Evolutionary conservation across 1,284 basidiomycete species (phyloP), one percentile per base, ranked within the genome.

Genomic region (Omphalotus olearius): DNA sequence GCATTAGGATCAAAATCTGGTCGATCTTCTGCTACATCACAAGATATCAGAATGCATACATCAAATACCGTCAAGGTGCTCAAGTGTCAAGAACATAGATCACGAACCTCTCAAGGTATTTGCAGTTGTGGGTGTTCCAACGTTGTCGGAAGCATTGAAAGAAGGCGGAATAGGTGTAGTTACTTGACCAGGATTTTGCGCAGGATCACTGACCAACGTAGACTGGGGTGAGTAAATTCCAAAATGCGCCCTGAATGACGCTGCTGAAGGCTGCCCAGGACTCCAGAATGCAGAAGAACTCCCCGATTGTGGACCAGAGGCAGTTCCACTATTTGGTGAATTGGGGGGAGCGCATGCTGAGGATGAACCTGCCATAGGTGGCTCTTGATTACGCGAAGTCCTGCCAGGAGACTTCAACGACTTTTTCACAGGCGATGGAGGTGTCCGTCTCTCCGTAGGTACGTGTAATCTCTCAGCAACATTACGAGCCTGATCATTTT

Each of bases 381-480:
- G 45, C 23, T 16, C 30, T 18, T 33, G 28, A 11, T 18, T 20
- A 17, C 39, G 40, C 41, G 51, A 26, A 10, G 33, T 52, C 17
- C 36, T 28, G 6, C 23, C 51, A 47, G 45, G 45, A 14, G 25
- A 13, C 9, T 33, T 33, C 7, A 10, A 33, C 30, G 30, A 33
- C 43, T 30, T 45, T 2, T 13, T 26, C 25, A 18, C 20, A 9
- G 51, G 51, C n/a, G 44, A 46, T 17, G 51, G 51, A 9, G 64
- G 60, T 4, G 59, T 73, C 3, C 63, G 68, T 28, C 78, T 70
- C 23, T 73, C 75, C 58, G 78, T 78, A 1, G 83, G 86, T 7
- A 89, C 78, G 62, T 88, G 82, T 52, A 90, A 64, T 30, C 79
- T 76, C 17, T 82, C 80, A 13, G 88, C 87, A 20, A 90, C 76